phyloP scores from a whole-genome alignment of 805 yeast genomes.

The Metschnikowia koreensis region DNA sequence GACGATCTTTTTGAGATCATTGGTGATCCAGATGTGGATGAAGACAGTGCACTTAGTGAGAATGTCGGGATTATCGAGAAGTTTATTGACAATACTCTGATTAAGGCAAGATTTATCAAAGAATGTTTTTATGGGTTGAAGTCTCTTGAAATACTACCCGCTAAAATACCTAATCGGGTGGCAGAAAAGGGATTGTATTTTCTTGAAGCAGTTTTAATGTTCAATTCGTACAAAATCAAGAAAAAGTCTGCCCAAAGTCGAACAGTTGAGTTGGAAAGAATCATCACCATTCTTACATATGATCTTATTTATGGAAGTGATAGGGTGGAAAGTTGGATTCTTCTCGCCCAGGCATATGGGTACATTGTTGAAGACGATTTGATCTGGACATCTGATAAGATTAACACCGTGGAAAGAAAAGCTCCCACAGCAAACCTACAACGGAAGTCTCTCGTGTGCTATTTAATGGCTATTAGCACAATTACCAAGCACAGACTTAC shows the following conservation, averaged over 20 bases:
- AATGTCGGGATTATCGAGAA: slow-evolving; percentile 47
- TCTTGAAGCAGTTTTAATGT: slow-evolving; percentile 62
- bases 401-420: slow-evolving; percentile 62
- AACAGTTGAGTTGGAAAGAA: slow-evolving; percentile 75
- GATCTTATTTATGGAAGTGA: slow-evolving; percentile 68
- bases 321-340: slow-evolving; percentile 82
- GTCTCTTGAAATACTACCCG: slow-evolving; percentile 24
- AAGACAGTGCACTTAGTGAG: slow-evolving; percentile 40
- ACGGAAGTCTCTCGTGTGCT: slow-evolving; percentile 68
- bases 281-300: slow-evolving; percentile 58
- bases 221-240: slow-evolving; percentile 67
- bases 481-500: slow-evolving; percentile 6
- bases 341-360: slow-evolving; percentile 77
- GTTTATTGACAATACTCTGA: slow-evolving; percentile 43
- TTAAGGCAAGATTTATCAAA: slow-evolving; percentile 46
- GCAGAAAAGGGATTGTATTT: slow-evolving; percentile 62
- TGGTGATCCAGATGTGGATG: slow-evolving; percentile 58
- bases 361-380: slow-evolving; percentile 83
- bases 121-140: slow-evolving; percentile 53
- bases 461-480: slow-evolving; percentile 64
- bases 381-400: slow-evolving; percentile 87
- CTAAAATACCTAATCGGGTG: slow-evolving; percentile 25
- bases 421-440: slow-evolving; percentile 60
- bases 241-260: slow-evolving; percentile 79
- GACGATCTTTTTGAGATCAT: slow-evolving; percentile 70